Percentiles rank a stretch among this genome's conserved stretches.
These are phyloP conservation scores for Lathyrus sativus DNA, from an alignment of 306 rosid genomes.

Conservation along the genomic window DNA sequence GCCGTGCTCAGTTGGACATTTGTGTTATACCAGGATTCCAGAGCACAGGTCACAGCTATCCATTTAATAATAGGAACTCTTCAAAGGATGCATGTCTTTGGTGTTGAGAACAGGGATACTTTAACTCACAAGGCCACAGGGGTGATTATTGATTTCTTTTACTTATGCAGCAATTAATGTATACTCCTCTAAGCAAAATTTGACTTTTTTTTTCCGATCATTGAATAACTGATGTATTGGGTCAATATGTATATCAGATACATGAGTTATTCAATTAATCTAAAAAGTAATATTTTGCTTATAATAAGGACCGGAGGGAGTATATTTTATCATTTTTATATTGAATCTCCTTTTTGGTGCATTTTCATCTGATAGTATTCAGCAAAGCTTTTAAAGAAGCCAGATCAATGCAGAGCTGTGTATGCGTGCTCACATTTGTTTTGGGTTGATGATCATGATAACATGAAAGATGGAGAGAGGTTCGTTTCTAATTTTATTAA, in stretches of 20 bases:
- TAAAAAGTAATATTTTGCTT: too few relatives aligned
- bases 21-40: slow-evolving; percentile 71
- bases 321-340: background rate
- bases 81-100: slow-evolving; percentile 98
- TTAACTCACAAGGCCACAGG: slow-evolving; percentile 99
- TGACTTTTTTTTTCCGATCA: too few relatives aligned
- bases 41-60: slow-evolving; percentile 91
- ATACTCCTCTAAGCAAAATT: background rate
- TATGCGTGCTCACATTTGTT: slow-evolving; percentile 92
- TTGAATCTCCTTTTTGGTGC: slow-evolving; percentile 21
- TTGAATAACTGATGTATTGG: too few relatives aligned
- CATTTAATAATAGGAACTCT: slow-evolving; percentile 97
- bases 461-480: slow-evolving; percentile 97
- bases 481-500: slow-evolving; percentile 43
- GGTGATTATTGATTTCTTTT: slow-evolving; percentile 57
- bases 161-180: slow-evolving; percentile 6
- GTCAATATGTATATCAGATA: too few relatives aligned
- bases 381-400: slow-evolving; percentile 94
- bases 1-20: slow-evolving; percentile 34
- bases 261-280: too few relatives aligned
- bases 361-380: slow-evolving; percentile 65
- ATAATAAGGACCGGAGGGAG: too few relatives aligned
- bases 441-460: slow-evolving; percentile 91
- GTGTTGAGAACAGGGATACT: slow-evolving; percentile 98
- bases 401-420: slow-evolving; percentile 95